Percentiles rank a stretch among this genome's conserved stretches.
Conservation (phyloP, 352 stramenopile genomes). For the Globisporangium viniferum region DNA sequence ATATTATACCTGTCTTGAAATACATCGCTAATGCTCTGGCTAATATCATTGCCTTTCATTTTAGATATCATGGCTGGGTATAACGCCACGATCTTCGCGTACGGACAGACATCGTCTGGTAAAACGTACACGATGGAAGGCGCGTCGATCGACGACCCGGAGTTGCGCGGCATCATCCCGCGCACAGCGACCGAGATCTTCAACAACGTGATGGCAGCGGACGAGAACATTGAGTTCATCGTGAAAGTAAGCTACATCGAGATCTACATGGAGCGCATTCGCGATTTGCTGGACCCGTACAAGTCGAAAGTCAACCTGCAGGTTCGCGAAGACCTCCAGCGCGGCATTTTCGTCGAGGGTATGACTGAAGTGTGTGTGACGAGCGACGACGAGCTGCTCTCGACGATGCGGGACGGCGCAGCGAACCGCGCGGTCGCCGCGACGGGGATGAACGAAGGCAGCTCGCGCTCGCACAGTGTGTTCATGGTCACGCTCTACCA, state of each 20-base stretch:
- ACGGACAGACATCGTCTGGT: conserved; percentile 88
- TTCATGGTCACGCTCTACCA: conserved; percentile 91
- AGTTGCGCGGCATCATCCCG: conserved; percentile 86
- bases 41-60: neutral
- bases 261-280: conserved; percentile 96
- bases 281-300: conserved; percentile 90
- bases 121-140: conserved; percentile 91
- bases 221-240: conserved; percentile 92
- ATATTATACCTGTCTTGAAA: neutral
- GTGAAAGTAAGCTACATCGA: conserved; percentile 94
- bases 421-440: conserved; percentile 84
- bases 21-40: neutral
- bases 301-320: conserved; percentile 91
- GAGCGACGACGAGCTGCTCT: conserved; percentile 85
- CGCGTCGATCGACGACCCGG: conserved; percentile 81
- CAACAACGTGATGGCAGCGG: conserved; percentile 78
- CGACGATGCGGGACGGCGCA: conserved; percentile 78
- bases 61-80: conserved; percentile 91
- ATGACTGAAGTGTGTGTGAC: conserved; percentile 94
- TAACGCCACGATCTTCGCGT: conserved; percentile 94
- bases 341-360: conserved; percentile 92
- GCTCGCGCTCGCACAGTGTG: conserved; percentile 88
- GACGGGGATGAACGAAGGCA: conserved; percentile 94
- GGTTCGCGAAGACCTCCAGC: conserved; percentile 84
- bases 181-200: conserved; percentile 88